These are phyloP conservation scores for Saturnispora quitensis DNA, from an alignment of 805 yeast genomes.

Conservation along the genomic window DNA sequence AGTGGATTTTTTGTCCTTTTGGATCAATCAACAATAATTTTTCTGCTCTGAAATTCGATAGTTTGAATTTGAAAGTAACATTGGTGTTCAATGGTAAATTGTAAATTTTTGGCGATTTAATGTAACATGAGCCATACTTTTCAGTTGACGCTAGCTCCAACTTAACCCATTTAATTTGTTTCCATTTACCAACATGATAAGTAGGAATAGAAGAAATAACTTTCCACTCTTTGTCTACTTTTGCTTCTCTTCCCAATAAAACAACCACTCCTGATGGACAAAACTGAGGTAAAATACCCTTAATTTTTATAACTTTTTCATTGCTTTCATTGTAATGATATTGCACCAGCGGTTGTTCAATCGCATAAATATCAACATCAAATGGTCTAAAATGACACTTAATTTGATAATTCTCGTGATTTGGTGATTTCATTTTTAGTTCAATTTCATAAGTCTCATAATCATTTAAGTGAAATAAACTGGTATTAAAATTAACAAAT, in stretches of 20 bases:
- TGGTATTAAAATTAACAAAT: conserved; percentile 64
- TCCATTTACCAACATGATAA: conserved; percentile 58
- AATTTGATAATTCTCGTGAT: conserved; percentile 52
- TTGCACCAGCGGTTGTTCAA: conserved; percentile 61
- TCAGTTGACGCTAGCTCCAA: conserved; percentile 27
- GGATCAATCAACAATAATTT: conserved; percentile 56
- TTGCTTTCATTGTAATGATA: conserved; percentile 56
- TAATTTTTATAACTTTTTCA: conserved; percentile 61
- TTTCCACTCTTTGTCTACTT: conserved; percentile 40
- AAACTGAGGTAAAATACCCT: conserved; percentile 70
- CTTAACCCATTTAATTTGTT: conserved; percentile 51
- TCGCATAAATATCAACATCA: conserved; percentile 29
- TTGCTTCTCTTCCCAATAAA: conserved; percentile 4
- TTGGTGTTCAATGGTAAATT: conserved; percentile 32
- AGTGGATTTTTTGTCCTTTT: conserved; percentile 62
- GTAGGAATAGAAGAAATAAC: conserved; percentile 67
- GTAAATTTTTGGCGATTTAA: conserved; percentile 75
- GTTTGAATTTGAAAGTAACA: conserved; percentile 4
- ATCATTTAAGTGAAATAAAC: conserved; percentile 63
- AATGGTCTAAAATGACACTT: conserved; percentile 44
- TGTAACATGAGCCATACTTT: conserved; percentile 50
- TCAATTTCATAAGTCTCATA: conserved; percentile 75
- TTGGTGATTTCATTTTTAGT: conserved; percentile 60
- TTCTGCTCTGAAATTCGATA: conserved; percentile 1
- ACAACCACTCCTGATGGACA: conserved; percentile 58